Conservation (phyloP, 306 rosid species). For the Astragalus membranaceus region DNA sequence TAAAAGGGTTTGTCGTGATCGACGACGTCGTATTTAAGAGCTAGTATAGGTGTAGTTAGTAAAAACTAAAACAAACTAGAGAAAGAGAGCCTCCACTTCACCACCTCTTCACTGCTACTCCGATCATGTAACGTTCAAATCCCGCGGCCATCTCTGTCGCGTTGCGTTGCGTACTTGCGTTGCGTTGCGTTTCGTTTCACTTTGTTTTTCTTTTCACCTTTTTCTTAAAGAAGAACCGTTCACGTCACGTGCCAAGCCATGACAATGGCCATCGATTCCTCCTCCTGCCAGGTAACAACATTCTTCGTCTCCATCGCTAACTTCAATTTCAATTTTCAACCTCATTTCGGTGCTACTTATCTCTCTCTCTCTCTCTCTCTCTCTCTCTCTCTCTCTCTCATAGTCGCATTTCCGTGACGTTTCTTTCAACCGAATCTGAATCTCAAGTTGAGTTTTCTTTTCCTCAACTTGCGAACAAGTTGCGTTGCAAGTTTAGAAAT, state of each 20-base stretch:
- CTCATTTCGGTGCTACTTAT: background rate
- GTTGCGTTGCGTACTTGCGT: background rate
- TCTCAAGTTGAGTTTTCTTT: slow-evolving; percentile 5
- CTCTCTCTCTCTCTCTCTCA: background rate
- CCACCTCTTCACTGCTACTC: background rate
- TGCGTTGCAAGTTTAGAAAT: background rate
- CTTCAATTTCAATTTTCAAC: background rate
- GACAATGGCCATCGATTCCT: slow-evolving; percentile 37
- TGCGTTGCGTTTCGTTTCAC: background rate
- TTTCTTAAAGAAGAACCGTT: background rate
- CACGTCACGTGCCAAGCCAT: background rate
- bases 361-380: background rate
- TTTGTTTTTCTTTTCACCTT: background rate
- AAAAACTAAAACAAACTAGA: background rate
- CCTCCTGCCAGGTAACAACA: slow-evolving; percentile 37
- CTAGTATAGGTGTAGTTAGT: slow-evolving; percentile 8
- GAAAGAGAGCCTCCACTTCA: background rate
- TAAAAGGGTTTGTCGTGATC: slow-evolving; percentile 30
- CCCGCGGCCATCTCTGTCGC: slow-evolving; percentile 10
- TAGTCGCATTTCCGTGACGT: slow-evolving; percentile 19
- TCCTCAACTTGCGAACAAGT: background rate
- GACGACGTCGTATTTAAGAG: slow-evolving; percentile 24
- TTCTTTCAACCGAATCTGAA: slow-evolving; percentile 11
- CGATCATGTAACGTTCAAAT: slow-evolving; percentile 36
- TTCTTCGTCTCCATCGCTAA: background rate